A percentile compares a stretch with the other conserved stretches of the same genome.
Conservation (phyloP, 1,139 yeast species). For the Suhomyces anneliseae region DNA sequence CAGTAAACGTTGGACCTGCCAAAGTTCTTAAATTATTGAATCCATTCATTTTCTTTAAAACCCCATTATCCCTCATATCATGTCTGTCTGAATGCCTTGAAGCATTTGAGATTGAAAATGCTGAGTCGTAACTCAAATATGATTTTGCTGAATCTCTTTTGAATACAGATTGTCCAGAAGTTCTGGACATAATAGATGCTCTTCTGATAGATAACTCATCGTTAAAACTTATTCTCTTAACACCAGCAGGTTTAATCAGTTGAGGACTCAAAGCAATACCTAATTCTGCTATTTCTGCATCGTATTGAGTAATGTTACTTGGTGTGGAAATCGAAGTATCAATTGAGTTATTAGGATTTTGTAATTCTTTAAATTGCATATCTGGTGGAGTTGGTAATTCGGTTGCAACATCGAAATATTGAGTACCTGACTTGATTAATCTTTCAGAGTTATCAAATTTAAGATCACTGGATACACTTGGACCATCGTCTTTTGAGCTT, state of each 20-base stretch:
- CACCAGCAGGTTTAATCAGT: constrained; percentile 20
- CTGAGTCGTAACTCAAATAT: constrained; percentile 57
- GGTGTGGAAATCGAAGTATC: constrained; percentile 40
- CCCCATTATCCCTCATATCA: constrained; percentile 14
- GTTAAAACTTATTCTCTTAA: constrained; percentile 30
- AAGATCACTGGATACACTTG: neutral
- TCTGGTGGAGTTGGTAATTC: constrained; percentile 21
- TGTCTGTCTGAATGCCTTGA: constrained; percentile 17
- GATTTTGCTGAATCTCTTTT: constrained; percentile 47
- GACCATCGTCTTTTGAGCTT: constrained; percentile 8
- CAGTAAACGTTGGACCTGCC: constrained; percentile 17
- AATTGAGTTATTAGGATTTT: constrained; percentile 22
- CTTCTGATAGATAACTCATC: constrained; percentile 20
- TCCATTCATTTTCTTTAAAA: constrained; percentile 39
- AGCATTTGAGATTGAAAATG: constrained; percentile 40
- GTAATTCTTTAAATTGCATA: constrained; percentile 2
- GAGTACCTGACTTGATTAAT: constrained; percentile 17
- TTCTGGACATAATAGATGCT: constrained; percentile 25
- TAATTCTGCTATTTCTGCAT: constrained; percentile 46
- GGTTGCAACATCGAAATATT: constrained; percentile 22
- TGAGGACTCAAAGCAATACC: constrained; percentile 49
- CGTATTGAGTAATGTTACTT: constrained; percentile 42
- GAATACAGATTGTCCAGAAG: constrained; percentile 27
- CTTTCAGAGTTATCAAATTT: constrained; percentile 3
- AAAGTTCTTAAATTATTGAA: constrained; percentile 35